A percentile compares a stretch with the other conserved stretches of the same genome.
Conservation (phyloP, 2,329 filamentous ascomycete genomes). For the Fusarium clavum region DNA sequence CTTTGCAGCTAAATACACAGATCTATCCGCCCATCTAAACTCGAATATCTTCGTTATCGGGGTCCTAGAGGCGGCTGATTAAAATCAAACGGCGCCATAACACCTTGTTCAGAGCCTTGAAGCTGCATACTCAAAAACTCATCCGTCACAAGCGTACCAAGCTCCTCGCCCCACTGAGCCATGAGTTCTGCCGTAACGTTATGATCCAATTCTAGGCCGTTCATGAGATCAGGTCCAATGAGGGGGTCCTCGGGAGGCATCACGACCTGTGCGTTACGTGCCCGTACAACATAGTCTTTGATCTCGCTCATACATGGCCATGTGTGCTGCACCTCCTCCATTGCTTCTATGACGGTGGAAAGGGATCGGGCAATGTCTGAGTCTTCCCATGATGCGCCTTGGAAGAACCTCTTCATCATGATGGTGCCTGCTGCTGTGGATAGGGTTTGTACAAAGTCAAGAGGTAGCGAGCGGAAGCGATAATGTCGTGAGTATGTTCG, state of each 20-base stretch:
- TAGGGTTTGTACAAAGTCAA: conserved; percentile 63
- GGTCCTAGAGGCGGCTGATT: conserved; percentile 41
- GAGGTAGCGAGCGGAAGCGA: conserved; percentile 56
- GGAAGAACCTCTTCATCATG: conserved; percentile 59
- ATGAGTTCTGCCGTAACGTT: conserved; percentile 44
- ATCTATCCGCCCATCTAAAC: background rate
- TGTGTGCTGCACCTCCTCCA: conserved; percentile 63
- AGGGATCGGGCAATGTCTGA: conserved; percentile 62
- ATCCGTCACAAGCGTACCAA: conserved; percentile 52
- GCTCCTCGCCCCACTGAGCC: conserved; percentile 47
- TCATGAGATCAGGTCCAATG: conserved; percentile 50
- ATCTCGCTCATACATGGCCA: conserved; percentile 61
- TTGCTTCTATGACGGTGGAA: conserved; percentile 60
- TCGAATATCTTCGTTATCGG: background rate
- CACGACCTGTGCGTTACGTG: conserved; percentile 48
- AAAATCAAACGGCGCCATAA: conserved; percentile 49
- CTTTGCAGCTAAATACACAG: background rate
- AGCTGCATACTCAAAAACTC: conserved; percentile 52
- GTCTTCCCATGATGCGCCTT: conserved; percentile 55
- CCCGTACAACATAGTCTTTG: conserved; percentile 49
- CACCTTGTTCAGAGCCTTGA: conserved; percentile 42
- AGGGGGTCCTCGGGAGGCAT: conserved; percentile 50
- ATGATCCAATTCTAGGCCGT: conserved; percentile 47
- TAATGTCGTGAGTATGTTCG: conserved; percentile 59
- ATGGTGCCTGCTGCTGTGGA: conserved; percentile 60